phyloP scores from a whole-genome alignment of 352 stramenopile genomes.

The Phytophthora idaei region DNA sequence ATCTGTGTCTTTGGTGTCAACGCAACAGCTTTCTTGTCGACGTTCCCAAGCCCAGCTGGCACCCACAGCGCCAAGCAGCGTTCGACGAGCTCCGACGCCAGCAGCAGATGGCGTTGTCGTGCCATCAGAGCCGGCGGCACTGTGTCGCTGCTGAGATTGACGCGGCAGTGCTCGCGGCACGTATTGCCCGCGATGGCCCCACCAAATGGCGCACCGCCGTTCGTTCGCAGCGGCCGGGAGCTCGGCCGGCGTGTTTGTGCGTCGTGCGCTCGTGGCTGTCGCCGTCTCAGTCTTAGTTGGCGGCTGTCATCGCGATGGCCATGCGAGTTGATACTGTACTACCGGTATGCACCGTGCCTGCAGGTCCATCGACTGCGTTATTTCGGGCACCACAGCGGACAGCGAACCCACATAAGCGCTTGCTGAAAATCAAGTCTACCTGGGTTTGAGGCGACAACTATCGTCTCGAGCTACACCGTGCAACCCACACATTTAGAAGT shows the following conservation, averaged over 20 bases:
- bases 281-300: slow-evolving; percentile 14
- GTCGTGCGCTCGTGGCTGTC: slow-evolving; percentile 7
- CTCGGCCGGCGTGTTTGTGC: slow-evolving; percentile 10
- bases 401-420: slow-evolving; percentile 1
- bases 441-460: background rate
- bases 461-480: background rate
- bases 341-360: background rate
- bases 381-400: background rate
- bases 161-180: slow-evolving; percentile 8
- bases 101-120: slow-evolving; percentile 20
- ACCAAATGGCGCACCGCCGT: slow-evolving; percentile 16
- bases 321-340: background rate
- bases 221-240: slow-evolving; percentile 13
- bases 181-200: slow-evolving; percentile 2
- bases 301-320: slow-evolving; percentile 11
- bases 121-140: slow-evolving; percentile 20
- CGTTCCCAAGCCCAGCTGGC: slow-evolving; percentile 16
- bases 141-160: slow-evolving; percentile 5
- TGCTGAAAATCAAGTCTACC: slow-evolving; percentile 7
- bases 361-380: background rate
- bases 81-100: slow-evolving; percentile 10
- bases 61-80: slow-evolving; percentile 2
- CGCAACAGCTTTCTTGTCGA: slow-evolving; percentile 14
- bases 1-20: slow-evolving; percentile 6
- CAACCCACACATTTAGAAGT: slow-evolving; percentile 22